Evolutionary conservation across 495 filamentous ascomycete genomes (phyloP).

Genomic region (Sabuloglossum arenarium): DNA sequence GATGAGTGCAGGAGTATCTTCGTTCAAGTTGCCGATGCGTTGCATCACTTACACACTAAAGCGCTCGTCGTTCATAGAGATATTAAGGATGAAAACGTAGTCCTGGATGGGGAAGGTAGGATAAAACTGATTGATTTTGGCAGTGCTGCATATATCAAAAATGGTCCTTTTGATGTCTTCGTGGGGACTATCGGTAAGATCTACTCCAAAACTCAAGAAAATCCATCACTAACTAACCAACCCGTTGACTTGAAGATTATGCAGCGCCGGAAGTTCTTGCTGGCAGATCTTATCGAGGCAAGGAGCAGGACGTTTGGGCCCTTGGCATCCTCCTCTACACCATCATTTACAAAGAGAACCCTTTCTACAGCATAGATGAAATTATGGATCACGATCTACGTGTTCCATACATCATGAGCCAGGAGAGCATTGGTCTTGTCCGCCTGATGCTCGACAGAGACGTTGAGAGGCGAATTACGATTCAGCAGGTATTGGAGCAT

Average conservation of each 20-base stretch:
- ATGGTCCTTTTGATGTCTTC: conserved; percentile 96
- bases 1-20: conserved; percentile 87
- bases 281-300: conserved; percentile 79
- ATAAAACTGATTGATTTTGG: conserved; percentile 98
- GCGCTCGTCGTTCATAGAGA: conserved; percentile 89
- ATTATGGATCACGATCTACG: conserved; percentile 93
- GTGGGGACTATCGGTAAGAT: conserved; percentile 88
- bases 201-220: not conserved
- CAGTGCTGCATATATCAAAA: conserved; percentile 94
- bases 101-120: conserved; percentile 82
- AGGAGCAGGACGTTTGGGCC: conserved; percentile 97
- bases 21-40: conserved; percentile 68
- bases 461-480: conserved; percentile 57
- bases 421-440: conserved; percentile 77
- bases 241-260: conserved; percentile 45
- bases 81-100: conserved; percentile 97
- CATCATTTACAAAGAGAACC: conserved; percentile 98
- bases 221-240: not conserved
- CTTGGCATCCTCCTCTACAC: conserved; percentile 96
- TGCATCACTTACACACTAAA: conserved; percentile 81
- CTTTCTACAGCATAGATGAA: conserved; percentile 97
- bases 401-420: conserved; percentile 79
- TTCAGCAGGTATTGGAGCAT: conserved; percentile 70
- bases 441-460: conserved; percentile 80
- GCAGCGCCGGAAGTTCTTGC: conserved; percentile 94